Percentiles rank a stretch among this genome's conserved stretches.
phyloP scores from a whole-genome alignment of 2,329 filamentous ascomycete species.

The Sphaerulina populicola region DNA sequence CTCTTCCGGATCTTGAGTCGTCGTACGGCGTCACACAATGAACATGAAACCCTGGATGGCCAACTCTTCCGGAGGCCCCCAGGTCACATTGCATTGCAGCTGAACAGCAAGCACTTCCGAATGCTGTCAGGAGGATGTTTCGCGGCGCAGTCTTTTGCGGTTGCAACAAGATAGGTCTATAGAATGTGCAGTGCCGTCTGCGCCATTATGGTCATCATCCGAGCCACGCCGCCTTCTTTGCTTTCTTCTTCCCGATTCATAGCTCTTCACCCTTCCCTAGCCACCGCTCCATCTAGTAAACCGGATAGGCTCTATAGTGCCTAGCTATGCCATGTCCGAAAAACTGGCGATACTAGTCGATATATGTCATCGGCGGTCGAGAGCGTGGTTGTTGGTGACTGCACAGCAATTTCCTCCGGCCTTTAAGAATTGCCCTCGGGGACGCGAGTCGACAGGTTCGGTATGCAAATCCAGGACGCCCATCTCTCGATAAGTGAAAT shows the following conservation, averaged over 20 bases:
- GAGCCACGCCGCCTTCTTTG: background rate
- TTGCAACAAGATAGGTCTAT: slow-evolving; percentile 3
- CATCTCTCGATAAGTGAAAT: too few relatives aligned
- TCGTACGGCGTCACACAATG: background rate
- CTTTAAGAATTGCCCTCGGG: too few relatives aligned
- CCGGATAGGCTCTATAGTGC: background rate
- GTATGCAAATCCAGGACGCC: too few relatives aligned
- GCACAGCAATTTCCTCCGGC: too few relatives aligned
- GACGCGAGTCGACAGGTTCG: too few relatives aligned
- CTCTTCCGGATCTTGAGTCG: slow-evolving; percentile 4
- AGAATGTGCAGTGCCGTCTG: slow-evolving; percentile 1
- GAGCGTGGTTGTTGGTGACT: too few relatives aligned
- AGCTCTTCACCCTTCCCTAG: slow-evolving; percentile 1
- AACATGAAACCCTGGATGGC: background rate
- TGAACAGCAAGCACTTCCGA: slow-evolving; percentile 10
- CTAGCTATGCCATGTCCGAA: background rate
- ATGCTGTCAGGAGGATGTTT: slow-evolving; percentile 3
- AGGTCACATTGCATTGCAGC: background rate
- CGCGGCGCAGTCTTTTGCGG: background rate
- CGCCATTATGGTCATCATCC: background rate
- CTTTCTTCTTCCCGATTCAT: background rate
- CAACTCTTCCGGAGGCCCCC: background rate
- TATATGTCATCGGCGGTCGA: background rate
- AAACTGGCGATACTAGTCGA: background rate
- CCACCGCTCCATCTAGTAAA: too few relatives aligned